Conservation (phyloP, 108 stramenopile species). For the Skeletonema menzelii region DNA sequence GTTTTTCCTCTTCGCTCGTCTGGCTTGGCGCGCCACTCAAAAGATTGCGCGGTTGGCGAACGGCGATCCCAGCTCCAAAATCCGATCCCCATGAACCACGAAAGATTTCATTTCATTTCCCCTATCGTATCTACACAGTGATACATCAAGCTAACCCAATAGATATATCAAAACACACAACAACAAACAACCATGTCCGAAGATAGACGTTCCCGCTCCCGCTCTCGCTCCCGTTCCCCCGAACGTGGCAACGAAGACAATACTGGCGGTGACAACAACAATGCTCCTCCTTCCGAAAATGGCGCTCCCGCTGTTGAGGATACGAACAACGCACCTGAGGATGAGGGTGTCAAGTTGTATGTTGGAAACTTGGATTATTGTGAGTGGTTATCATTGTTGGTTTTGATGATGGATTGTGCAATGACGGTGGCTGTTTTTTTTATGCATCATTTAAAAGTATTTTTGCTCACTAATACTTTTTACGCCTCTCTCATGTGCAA, state of each 20-base stretch:
- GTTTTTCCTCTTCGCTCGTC: no score
- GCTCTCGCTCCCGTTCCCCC: constrained; percentile 68
- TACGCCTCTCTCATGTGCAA: background rate
- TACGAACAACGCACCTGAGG: constrained; percentile 14
- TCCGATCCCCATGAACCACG: no score
- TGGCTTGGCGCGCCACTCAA: no score
- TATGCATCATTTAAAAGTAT: background rate
- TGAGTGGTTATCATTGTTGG: constrained; percentile 12
- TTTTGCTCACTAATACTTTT: background rate
- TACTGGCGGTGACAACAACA: background rate
- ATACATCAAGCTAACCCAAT: background rate
- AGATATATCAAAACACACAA: background rate
- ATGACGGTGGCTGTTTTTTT: background rate
- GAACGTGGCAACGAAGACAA: constrained; percentile 44
- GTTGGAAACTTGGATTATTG: constrained; percentile 87
- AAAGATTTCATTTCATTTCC: background rate
- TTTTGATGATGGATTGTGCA: background rate
- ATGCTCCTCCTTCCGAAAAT: constrained; percentile 2
- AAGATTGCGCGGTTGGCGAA: no score
- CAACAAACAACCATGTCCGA: constrained; percentile 39
- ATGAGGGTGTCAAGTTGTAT: constrained; percentile 83
- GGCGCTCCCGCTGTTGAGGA: constrained; percentile 26
- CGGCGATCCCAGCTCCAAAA: no score
- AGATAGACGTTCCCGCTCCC: constrained; percentile 48
- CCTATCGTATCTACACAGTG: background rate